Evolutionary conservation across 345 rosid species (phyloP), one percentile per base, ranked within the genome.

Genomic region (Cardamine chenopodiifolia): DNA sequence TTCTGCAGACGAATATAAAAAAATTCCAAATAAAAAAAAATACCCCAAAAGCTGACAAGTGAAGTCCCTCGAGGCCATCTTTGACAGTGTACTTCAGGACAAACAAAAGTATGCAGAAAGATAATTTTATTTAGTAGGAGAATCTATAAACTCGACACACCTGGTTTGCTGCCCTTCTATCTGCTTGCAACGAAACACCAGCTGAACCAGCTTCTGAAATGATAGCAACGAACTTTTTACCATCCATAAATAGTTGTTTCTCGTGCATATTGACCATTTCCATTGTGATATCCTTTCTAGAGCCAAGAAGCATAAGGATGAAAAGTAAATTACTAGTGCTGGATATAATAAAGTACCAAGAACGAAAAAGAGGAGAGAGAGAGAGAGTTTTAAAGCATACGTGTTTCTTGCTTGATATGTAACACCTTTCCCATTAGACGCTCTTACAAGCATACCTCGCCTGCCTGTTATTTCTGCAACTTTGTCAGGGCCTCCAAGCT

Each of bases 211-310:
- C 99, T 85, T 95, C 99, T 28, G 99, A 95, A 76, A 95, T 95
- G 72, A 95, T 84, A 47, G 99, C 99, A 78, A 87, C 96, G 10
- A 81, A 84, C 73, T 92, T 95, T 85, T 92, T 91, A 64, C 99
- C 93, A 75, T 91, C 97, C 99, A 95, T 95, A 82, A 95, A 95
- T 72, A 85, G 90, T 85, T 95, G 93, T 81, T 95, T 95, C 80
- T 92, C 99, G 40, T 90, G 90, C 99, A 95, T 95, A 84, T 95
- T 95, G 73, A 95, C 99, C 99, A 95, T 95, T 83, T 95, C 99
- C 99, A 95, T 87, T 29, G 90, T 82, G 23, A 95, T 83, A 60
- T 95, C 99, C 87, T 95, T 95, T 73, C 99, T 95, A 74, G 66
- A 87, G 73, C 59, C 70, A 45, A 81, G 44, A 48, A 57, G 29